These are phyloP conservation scores for Phaeodactylum tricornutum DNA, from an alignment of 108 stramenopile genomes.

Conservation along the genomic window DNA sequence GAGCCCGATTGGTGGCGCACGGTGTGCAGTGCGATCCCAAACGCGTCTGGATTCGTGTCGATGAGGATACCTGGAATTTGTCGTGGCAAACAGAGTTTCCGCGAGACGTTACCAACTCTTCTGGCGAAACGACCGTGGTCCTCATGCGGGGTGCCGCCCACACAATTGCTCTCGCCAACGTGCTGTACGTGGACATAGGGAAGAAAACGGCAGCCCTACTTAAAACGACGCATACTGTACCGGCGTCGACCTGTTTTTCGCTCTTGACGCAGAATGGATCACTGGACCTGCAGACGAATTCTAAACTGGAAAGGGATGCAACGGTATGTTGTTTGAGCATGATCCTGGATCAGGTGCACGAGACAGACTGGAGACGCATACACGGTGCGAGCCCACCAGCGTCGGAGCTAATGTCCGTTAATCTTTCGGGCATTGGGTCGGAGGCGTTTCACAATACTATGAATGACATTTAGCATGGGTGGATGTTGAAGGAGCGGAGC, in stretches of 20 bases:
- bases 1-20: conserved; percentile 49
- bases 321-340: conserved; percentile 38
- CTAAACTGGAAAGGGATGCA: conserved; percentile 49
- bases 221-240: conserved; percentile 5
- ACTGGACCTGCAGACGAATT: conserved; percentile 44
- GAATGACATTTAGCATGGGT: too few relatives aligned
- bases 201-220: conserved; percentile 44
- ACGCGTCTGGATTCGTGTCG: conserved; percentile 39
- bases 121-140: conserved; percentile 22
- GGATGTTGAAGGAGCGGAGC: too few relatives aligned
- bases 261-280: conserved; percentile 46
- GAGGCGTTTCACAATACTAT: too few relatives aligned
- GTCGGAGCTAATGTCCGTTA: too few relatives aligned
- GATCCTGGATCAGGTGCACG: conserved; percentile 45
- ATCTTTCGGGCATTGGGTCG: too few relatives aligned
- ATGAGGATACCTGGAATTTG: conserved; percentile 16
- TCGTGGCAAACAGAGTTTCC: conserved; percentile 56
- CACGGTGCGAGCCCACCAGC: too few relatives aligned
- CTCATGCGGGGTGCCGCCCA: conserved; percentile 44
- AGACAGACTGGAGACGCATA: conserved; percentile 44
- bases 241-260: conserved; percentile 28
- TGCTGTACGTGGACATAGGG: conserved; percentile 53
- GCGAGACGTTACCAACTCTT: conserved; percentile 19
- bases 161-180: conserved; percentile 26
- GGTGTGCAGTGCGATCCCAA: conserved; percentile 51